These are phyloP conservation scores for Mycena leptocephala DNA, from an alignment of 768 basidiomycete genomes.

Conservation along the genomic window DNA sequence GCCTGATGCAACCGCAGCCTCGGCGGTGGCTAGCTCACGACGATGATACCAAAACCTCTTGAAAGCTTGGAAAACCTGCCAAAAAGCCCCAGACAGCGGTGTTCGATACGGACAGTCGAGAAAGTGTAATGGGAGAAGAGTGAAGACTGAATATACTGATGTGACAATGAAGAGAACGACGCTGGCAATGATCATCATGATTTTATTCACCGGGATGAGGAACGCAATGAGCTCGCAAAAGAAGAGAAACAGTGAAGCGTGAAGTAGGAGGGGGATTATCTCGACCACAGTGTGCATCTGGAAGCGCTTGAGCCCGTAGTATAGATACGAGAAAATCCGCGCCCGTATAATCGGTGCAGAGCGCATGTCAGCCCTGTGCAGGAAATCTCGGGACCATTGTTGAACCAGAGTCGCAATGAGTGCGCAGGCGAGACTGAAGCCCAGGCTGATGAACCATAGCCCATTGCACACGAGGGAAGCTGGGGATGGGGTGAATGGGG, in stretches of 20 bases:
- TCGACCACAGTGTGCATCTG: not conserved
- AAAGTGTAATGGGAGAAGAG: not conserved
- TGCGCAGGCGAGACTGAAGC: not conserved
- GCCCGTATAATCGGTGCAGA: not conserved
- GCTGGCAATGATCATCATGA: not conserved
- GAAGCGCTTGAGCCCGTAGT: not conserved
- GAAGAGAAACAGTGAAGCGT: not conserved
- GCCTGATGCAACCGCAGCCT: too few relatives aligned
- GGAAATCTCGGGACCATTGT: not conserved
- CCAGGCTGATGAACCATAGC: not conserved
- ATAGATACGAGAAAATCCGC: not conserved
- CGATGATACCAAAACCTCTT: not conserved
- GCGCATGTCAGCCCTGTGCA: not conserved
- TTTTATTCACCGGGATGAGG: not conserved
- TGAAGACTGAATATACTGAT: not conserved
- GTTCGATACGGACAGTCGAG: not conserved
- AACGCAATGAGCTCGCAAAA: not conserved
- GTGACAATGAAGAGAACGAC: not conserved
- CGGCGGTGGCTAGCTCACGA: too few relatives aligned
- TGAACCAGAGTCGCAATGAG: not conserved
- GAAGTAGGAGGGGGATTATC: not conserved
- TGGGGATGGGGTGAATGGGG: not conserved
- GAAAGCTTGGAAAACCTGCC: not conserved
- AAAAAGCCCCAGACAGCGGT: not conserved
- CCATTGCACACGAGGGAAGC: not conserved